Percentiles rank a stretch among this genome's conserved stretches.
Conservation (phyloP, 257 asterid genomes). For the Nicotiana benthamiana region DNA sequence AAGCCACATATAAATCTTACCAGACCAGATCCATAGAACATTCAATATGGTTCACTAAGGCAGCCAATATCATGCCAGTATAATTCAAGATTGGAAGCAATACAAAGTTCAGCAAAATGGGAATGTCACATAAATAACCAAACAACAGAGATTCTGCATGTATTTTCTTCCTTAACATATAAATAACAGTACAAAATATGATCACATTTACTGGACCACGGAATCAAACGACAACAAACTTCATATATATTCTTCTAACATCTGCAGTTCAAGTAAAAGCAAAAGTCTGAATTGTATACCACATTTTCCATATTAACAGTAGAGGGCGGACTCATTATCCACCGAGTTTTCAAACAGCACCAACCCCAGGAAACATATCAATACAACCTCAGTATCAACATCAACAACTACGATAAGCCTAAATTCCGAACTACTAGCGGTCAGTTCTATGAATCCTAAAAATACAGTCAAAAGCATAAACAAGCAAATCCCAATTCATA, state of each 20-base stretch:
- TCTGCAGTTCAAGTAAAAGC: background rate
- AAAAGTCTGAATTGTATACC: background rate
- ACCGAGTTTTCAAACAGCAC: background rate
- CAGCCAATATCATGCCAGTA: background rate
- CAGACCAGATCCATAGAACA: background rate
- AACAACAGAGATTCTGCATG: background rate
- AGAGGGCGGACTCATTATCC: too few species aligned
- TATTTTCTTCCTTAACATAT: background rate
- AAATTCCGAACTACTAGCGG: background rate
- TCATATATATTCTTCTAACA: background rate
- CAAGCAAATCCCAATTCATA: background rate
- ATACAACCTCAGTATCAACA: background rate
- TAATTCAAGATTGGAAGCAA: background rate
- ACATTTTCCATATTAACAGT: background rate
- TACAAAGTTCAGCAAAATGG: background rate
- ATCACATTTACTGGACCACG: background rate
- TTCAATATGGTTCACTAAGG: background rate
- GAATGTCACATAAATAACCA: background rate
- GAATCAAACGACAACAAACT: background rate
- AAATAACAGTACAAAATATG: background rate
- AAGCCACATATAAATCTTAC: background rate
- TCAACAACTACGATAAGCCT: background rate
- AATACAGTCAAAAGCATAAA: background rate
- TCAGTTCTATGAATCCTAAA: background rate
- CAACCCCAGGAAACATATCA: background rate